phyloP scores from a whole-genome alignment of 2,329 filamentous ascomycete species.

The Plenodomus tracheiphilus region DNA sequence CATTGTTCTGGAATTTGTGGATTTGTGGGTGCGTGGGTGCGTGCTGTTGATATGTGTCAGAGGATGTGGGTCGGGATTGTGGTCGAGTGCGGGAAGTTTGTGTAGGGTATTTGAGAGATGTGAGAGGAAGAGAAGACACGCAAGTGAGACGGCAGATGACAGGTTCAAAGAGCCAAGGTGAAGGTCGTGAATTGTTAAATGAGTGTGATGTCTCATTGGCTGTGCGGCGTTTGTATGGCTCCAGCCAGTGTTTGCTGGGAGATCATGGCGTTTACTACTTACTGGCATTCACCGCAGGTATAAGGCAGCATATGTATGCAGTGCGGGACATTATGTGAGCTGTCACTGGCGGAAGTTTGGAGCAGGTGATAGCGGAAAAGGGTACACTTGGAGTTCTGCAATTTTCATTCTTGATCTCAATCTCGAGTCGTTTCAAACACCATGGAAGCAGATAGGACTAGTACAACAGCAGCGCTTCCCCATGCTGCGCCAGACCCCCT shows the following conservation, averaged over 20 bases:
- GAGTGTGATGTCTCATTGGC: neutral
- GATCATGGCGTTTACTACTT: neutral
- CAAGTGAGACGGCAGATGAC: too few relatives aligned
- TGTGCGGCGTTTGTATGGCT: neutral
- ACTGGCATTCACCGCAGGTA: neutral
- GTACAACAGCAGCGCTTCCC: slow-evolving; percentile 8
- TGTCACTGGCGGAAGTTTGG: neutral
- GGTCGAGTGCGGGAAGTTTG: too few relatives aligned
- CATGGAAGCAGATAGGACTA: slow-evolving; percentile 5
- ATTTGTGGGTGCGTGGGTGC: neutral
- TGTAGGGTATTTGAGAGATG: neutral
- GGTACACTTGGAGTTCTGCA: too few relatives aligned
- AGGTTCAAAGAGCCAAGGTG: too few relatives aligned
- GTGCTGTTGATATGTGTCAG: neutral
- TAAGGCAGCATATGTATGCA: neutral
- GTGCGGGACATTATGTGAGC: neutral
- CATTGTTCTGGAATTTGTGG: slow-evolving; percentile 16
- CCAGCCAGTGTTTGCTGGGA: neutral
- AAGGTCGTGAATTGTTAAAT: neutral
- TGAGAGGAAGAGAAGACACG: too few relatives aligned
- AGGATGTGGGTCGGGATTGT: too few relatives aligned
- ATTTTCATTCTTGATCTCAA: slow-evolving; percentile 7
- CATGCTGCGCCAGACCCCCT: slow-evolving; percentile 10
- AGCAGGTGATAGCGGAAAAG: neutral
- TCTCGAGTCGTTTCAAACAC: slow-evolving; percentile 6